A percentile compares a stretch with the other conserved stretches of the same genome.
Conservation (phyloP, 208 protist genomes). For the Trypanosoma melophagium region DNA sequence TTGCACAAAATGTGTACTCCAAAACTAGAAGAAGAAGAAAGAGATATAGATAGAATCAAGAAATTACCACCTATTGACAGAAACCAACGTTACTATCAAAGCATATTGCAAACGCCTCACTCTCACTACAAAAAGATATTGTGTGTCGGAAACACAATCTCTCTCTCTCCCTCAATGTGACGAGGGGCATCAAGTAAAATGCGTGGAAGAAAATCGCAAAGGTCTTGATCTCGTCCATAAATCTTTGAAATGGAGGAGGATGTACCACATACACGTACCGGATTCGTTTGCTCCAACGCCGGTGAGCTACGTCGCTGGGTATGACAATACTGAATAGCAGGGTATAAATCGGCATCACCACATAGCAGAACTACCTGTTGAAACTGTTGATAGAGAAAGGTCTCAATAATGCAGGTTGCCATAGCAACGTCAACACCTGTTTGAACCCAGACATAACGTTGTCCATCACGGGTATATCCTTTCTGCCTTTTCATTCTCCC, state of each 20-base stretch:
- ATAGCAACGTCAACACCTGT: slow-evolving; percentile 84
- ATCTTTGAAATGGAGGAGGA: slow-evolving; percentile 66
- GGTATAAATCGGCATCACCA: slow-evolving; percentile 79
- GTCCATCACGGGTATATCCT: slow-evolving; percentile 69
- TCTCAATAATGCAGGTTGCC: slow-evolving; percentile 74
- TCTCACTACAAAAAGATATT: slow-evolving; percentile 35
- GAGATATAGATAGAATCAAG: no score
- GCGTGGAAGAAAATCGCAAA: slow-evolving; percentile 82
- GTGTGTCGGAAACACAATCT: slow-evolving; percentile 56
- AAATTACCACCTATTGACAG: no score
- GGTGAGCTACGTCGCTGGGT: slow-evolving; percentile 37
- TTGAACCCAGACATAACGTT: slow-evolving; percentile 82
- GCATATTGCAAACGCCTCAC: neutral
- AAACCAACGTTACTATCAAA: neutral
- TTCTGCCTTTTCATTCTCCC: slow-evolving; percentile 81
- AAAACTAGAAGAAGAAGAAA: no score
- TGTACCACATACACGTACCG: slow-evolving; percentile 82
- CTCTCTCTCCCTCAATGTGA: slow-evolving; percentile 58
- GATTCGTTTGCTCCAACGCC: slow-evolving; percentile 34
- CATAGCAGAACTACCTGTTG: slow-evolving; percentile 83
- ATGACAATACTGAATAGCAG: slow-evolving; percentile 82
- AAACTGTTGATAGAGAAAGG: slow-evolving; percentile 68
- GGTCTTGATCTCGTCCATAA: slow-evolving; percentile 79
- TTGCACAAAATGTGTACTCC: no score
- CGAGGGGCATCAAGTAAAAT: slow-evolving; percentile 65